phyloP scores from a whole-genome alignment of 2,329 filamentous ascomycete species.

The Alternaria rosae region DNA sequence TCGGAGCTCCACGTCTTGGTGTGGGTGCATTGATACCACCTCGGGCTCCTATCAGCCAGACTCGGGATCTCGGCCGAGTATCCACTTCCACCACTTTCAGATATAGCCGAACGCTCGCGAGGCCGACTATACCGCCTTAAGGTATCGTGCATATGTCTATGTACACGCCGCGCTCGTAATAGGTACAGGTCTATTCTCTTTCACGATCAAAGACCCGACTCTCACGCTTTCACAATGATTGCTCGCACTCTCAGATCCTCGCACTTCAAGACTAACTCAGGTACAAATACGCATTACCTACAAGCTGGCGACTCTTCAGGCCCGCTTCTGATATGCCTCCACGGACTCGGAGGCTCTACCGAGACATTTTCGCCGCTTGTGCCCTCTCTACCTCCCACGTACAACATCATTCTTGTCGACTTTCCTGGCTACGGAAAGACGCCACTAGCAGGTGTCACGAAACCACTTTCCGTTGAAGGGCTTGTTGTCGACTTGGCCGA shows the following conservation, averaged over 20 bases:
- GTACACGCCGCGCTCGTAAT: background rate
- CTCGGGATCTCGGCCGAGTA: background rate
- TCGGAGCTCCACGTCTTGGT: background rate
- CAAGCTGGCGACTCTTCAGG: background rate
- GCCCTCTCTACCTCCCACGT: background rate
- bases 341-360: background rate
- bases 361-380: background rate
- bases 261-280: background rate
- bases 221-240: background rate
- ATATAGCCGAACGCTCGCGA: background rate
- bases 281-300: background rate
- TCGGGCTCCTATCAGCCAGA: background rate
- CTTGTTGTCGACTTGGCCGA: background rate
- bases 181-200: too few species aligned
- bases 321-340: background rate
- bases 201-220: background rate
- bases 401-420: background rate
- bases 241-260: background rate
- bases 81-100: background rate
- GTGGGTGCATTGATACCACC: background rate
- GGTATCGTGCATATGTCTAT: background rate
- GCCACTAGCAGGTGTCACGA: background rate
- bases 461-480: background rate
- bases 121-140: rapidly evolving
- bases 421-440: background rate